Conservation (phyloP, 768 basidiomycete species). For the Lentinula raphanica region DNA sequence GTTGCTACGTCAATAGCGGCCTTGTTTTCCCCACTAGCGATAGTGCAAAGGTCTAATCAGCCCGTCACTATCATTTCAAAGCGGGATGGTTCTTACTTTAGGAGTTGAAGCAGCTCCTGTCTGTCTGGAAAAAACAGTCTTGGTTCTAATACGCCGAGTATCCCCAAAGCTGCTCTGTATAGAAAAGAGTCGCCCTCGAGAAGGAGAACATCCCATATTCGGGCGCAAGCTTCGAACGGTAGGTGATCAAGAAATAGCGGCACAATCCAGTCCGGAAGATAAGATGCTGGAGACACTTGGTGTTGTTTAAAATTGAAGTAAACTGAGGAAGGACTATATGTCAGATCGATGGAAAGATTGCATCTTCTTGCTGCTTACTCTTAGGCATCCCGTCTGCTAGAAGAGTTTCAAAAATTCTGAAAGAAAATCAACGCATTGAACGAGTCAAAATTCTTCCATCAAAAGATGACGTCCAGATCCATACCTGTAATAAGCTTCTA, state of each 20-base stretch:
- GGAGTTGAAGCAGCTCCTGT: conserved; percentile 70
- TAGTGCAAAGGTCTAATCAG: conserved; percentile 2
- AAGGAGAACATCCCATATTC: conserved; percentile 83
- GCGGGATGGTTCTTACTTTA: conserved; percentile 45
- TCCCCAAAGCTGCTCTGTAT: conserved; percentile 78
- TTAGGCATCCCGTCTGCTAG: conserved; percentile 93
- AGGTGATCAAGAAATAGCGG: conserved; percentile 80
- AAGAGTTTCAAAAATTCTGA: conserved; percentile 91
- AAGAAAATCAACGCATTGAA: too few species aligned
- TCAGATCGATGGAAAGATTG: background rate
- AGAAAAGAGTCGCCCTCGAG: conserved; percentile 90
- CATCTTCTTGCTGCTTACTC: conserved; percentile 45
- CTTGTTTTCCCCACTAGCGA: conserved; percentile 68
- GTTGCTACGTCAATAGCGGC: conserved; percentile 79
- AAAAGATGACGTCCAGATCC: too few species aligned
- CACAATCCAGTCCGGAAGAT: conserved; percentile 77
- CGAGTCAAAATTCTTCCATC: too few species aligned
- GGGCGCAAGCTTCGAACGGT: conserved; percentile 87
- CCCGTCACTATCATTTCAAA: background rate
- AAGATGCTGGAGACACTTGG: conserved; percentile 81
- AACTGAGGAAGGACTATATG: conserved; percentile 38
- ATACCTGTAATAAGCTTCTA: conserved; percentile 88
- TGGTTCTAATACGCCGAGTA: conserved; percentile 78
- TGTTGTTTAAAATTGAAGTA: conserved; percentile 95
- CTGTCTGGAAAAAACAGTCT: conserved; percentile 86